Percentiles rank a stretch among this genome's conserved stretches.
These are phyloP conservation scores for Flaveria brownii DNA, from an alignment of 129 eudicot species.

Conservation along the genomic window DNA sequence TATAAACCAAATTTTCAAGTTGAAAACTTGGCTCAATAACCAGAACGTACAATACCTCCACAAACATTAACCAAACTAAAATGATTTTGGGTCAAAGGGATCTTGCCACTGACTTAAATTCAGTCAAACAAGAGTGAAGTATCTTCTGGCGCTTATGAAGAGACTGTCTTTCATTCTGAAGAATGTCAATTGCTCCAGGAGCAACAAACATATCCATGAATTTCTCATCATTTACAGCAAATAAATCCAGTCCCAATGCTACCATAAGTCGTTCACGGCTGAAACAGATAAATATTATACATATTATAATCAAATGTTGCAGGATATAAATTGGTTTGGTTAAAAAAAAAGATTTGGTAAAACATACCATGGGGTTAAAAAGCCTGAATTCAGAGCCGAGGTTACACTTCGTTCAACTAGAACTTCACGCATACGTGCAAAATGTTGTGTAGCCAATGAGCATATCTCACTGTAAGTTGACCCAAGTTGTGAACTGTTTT, in stretches of 20 bases:
- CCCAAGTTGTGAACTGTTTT: conserved; percentile 58
- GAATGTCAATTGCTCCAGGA: conserved; percentile 81
- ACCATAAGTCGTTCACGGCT: conserved; percentile 87
- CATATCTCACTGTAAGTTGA: conserved; percentile 82
- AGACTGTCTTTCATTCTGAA: conserved; percentile 61
- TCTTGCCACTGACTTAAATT: conserved; percentile 82
- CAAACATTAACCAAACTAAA: neutral
- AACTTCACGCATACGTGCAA: conserved; percentile 86
- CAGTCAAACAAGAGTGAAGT: conserved; percentile 84
- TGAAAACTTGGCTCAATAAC: neutral
- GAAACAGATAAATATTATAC: neutral
- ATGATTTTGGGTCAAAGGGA: conserved; percentile 41
- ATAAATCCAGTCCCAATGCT: conserved; percentile 75
- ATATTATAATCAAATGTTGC: neutral
- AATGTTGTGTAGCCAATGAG: conserved; percentile 78
- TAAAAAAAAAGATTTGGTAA: neutral
- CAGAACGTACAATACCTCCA: neutral
- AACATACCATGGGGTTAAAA: conserved; percentile 87
- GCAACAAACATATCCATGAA: conserved; percentile 99
- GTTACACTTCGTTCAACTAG: conserved; percentile 89
- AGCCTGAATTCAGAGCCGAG: conserved; percentile 80
- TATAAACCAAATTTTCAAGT: conserved; percentile 13
- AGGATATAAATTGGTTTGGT: conserved; percentile 7
- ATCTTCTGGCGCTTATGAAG: conserved; percentile 87
- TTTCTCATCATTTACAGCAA: conserved; percentile 84